Percentiles rank a stretch among this genome's conserved stretches.
Conservation (phyloP, 352 stramenopile species). For the Phytophthora syringae region DNA sequence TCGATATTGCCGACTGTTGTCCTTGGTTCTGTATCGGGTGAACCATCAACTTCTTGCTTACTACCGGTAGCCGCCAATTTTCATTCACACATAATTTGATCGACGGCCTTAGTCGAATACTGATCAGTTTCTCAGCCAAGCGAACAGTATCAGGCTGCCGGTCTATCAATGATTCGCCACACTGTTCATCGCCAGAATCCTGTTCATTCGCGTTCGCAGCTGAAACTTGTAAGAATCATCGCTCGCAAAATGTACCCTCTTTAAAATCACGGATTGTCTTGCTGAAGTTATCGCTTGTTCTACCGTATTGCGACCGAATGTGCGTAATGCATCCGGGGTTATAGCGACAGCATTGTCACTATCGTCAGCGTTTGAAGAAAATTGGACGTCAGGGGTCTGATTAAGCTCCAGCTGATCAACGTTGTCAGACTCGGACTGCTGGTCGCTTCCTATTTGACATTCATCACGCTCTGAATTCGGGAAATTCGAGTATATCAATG, state of each 20-base stretch:
- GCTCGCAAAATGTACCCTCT: background rate
- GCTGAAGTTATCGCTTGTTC: no score
- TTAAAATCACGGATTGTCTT: slow-evolving; percentile 3
- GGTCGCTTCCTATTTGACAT: background rate
- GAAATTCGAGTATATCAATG: background rate
- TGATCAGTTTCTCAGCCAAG: background rate
- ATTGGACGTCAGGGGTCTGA: background rate
- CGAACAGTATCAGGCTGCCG: background rate
- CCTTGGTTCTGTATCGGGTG: background rate
- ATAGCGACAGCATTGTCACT: background rate
- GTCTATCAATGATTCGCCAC: background rate
- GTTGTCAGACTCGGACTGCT: background rate
- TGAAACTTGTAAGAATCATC: background rate
- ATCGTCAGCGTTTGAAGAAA: background rate
- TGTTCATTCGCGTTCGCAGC: background rate
- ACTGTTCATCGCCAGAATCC: no score
- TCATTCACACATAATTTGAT: slow-evolving; percentile 10
- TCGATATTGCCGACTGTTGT: background rate
- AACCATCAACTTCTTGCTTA: background rate
- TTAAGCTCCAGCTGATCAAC: background rate
- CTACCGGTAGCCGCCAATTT: slow-evolving; percentile 5
- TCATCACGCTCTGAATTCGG: background rate
- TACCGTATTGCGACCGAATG: background rate
- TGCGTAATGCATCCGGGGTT: slow-evolving; percentile 3
- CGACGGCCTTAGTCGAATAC: slow-evolving; percentile 3